Percentiles rank a stretch among this genome's conserved stretches.
These are phyloP conservation scores for Schwanniomyces pseudopolymorphus DNA, from an alignment of 805 yeast species.

Conservation along the genomic window DNA sequence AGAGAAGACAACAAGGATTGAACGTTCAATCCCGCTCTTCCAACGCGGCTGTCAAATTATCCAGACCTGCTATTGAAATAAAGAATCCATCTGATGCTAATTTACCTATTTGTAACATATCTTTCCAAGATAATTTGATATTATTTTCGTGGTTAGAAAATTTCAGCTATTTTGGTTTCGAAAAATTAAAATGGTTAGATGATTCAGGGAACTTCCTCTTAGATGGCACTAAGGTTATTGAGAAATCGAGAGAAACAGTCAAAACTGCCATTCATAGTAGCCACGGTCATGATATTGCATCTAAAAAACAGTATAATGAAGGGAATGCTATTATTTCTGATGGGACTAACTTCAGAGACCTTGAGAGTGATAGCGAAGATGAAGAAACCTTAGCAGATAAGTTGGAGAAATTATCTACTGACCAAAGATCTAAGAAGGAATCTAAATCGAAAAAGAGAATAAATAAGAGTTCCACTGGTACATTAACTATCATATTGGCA, in stretches of 20 bases:
- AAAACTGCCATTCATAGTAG: constrained; percentile 42
- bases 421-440: constrained; percentile 19
- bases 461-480: constrained; percentile 59
- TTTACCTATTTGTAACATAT: constrained; percentile 27
- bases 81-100: constrained; percentile 28
- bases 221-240: constrained; percentile 21
- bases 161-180: constrained; percentile 57
- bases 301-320: constrained; percentile 59
- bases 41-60: constrained; percentile 43
- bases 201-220: constrained; percentile 24
- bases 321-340: constrained; percentile 58
- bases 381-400: constrained; percentile 38
- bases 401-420: constrained; percentile 34
- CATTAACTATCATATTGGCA: constrained; percentile 77
- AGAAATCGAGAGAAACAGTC: constrained; percentile 41
- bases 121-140: constrained; percentile 34
- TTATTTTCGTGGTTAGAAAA: constrained; percentile 62
- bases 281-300: constrained; percentile 52
- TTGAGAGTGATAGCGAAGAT: constrained; percentile 48
- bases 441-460: constrained; percentile 41
- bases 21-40: constrained; percentile 51
- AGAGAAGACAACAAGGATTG: constrained; percentile 43
- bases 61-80: constrained; percentile 44
- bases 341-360: constrained; percentile 62
- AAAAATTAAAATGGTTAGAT: constrained; percentile 50